phyloP scores from a whole-genome alignment of 163 green algal species.

The Chloromonas sp. region DNA sequence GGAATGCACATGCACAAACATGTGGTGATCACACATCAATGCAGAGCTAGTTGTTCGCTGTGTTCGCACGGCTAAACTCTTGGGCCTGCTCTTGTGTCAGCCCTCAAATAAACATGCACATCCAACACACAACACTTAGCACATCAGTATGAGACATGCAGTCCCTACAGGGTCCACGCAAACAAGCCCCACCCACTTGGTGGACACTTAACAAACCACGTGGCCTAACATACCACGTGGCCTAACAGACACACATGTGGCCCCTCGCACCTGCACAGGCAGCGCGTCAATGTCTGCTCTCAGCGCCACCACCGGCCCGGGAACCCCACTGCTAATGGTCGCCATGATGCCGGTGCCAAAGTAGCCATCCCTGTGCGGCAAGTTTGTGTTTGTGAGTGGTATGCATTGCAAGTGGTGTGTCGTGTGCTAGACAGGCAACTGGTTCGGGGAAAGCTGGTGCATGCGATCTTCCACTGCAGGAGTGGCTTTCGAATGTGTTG shows the following conservation, averaged over 20 bases:
- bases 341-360: constrained; percentile 67
- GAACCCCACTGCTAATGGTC: constrained; percentile 37
- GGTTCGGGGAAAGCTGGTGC: too few relatives aligned
- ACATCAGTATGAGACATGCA: not conserved
- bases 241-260: not conserved
- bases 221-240: not conserved
- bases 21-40: not conserved
- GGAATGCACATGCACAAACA: not conserved
- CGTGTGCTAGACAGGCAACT: too few relatives aligned
- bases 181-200: not conserved
- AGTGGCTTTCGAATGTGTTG: too few relatives aligned
- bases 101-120: not conserved
- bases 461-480: too few relatives aligned
- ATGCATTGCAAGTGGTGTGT: too few relatives aligned
- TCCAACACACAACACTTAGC: not conserved
- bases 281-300: constrained; percentile 90
- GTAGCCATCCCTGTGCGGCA: constrained; percentile 27
- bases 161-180: not conserved
- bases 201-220: not conserved
- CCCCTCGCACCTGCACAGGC: constrained; percentile 47
- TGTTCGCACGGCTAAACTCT: too few relatives aligned
- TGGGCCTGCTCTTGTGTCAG: too few relatives aligned
- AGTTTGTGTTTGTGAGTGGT: too few relatives aligned
- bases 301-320: constrained; percentile 64
- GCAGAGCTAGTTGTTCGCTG: not conserved